Conservation (phyloP, 1,284 basidiomycete genomes). For the Rhodotorula sp. region DNA sequence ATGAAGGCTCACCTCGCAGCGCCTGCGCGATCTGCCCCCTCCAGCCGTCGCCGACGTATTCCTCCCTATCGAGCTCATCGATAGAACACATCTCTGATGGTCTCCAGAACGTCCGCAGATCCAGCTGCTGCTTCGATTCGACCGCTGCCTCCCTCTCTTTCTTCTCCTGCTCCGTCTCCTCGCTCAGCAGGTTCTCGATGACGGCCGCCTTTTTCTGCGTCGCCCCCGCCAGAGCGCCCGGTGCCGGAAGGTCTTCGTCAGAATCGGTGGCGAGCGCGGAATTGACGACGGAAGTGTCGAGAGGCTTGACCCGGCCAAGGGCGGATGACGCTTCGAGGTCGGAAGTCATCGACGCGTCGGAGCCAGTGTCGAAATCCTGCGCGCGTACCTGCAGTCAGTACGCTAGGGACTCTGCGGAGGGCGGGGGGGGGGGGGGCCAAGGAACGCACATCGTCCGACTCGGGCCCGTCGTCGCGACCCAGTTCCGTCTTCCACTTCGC, state of each 20-base stretch:
- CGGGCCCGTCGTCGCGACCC: background rate
- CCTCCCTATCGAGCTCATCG: background rate
- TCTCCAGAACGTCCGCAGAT: constrained; percentile 10
- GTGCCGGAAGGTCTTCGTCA: constrained; percentile 15
- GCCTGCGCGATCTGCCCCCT: constrained; percentile 1
- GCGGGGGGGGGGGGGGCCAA: too few species aligned
- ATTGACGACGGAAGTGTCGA: background rate
- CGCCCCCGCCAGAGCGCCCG: background rate
- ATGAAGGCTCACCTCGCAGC: background rate
- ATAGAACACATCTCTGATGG: background rate
- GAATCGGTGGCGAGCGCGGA: constrained; percentile 2
- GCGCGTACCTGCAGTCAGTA: too few species aligned
- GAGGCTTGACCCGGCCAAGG: background rate
- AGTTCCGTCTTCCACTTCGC: background rate
- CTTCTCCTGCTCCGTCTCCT: constrained; percentile 10
- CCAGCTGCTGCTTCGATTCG: constrained; percentile 1
- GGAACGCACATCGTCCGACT: background rate
- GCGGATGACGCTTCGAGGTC: background rate
- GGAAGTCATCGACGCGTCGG: background rate
- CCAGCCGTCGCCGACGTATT: constrained; percentile 11
- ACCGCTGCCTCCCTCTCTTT: background rate
- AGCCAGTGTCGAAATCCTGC: constrained; percentile 5
- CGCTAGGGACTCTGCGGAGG: background rate
- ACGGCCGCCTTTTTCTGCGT: constrained; percentile 7
- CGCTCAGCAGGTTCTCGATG: constrained; percentile 6